Percentiles rank a stretch among this genome's conserved stretches.
These are phyloP conservation scores for Pontederia crassipes DNA, from an alignment of 176 grass and related monocot species.

Conservation along the genomic window DNA sequence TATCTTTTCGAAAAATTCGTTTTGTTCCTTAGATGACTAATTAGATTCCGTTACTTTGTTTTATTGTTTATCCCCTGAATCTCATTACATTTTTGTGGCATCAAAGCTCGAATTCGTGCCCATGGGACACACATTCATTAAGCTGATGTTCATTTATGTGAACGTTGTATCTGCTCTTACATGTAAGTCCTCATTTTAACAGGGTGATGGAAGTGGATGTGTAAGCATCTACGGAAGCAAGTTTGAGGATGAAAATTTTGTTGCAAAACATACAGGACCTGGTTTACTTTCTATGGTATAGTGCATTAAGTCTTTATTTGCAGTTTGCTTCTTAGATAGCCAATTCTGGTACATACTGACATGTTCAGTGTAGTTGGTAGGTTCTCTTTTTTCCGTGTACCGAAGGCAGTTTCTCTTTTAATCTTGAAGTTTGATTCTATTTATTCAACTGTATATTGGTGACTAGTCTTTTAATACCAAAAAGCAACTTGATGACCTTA, in stretches of 20 bases:
- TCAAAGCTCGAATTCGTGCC: too few species aligned
- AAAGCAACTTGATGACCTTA: too few species aligned
- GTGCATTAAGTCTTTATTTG: neutral
- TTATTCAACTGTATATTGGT: too few species aligned
- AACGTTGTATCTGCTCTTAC: conserved; percentile 4
- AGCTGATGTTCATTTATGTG: too few species aligned
- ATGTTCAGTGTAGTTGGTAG: neutral
- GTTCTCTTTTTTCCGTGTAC: too few species aligned
- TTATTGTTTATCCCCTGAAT: too few species aligned
- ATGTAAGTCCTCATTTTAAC: conserved; percentile 9
- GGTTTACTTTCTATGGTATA: conserved; percentile 87
- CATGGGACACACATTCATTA: too few species aligned
- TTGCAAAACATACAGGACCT: conserved; percentile 87
- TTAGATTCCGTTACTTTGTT: too few species aligned
- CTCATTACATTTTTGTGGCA: too few species aligned
- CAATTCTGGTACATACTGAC: neutral
- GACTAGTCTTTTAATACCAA: too few species aligned
- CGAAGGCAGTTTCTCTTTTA: too few species aligned
- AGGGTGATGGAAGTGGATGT: conserved; percentile 93
- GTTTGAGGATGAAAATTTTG: conserved; percentile 99
- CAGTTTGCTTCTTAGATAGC: neutral
- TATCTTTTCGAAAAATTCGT: neutral
- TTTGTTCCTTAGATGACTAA: neutral
- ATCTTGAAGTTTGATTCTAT: too few species aligned
- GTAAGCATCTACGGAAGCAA: conserved; percentile 77